Percentiles rank a stretch among this genome's conserved stretches.
phyloP scores from a whole-genome alignment of 2,329 filamentous ascomycete species.

The Ophiostoma quercus region DNA sequence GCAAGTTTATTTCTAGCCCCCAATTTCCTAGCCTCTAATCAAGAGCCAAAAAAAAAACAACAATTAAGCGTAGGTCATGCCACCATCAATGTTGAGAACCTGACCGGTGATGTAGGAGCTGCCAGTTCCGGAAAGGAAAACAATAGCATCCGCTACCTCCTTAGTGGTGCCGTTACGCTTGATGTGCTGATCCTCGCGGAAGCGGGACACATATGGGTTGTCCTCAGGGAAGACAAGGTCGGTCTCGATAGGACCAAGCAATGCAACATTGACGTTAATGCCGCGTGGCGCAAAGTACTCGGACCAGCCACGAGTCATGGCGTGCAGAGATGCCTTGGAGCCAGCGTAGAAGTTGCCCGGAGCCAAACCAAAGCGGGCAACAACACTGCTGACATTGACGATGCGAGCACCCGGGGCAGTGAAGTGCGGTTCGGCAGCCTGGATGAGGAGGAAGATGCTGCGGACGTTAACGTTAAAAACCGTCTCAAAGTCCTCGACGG shows the following conservation, averaged over 20 bases:
- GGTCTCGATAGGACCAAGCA: constrained; percentile 26
- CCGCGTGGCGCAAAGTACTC: constrained; percentile 26
- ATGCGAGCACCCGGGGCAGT: constrained; percentile 24
- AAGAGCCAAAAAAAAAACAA: neutral
- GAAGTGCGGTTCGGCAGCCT: constrained; percentile 26
- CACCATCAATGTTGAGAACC: constrained; percentile 29
- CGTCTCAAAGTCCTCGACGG: constrained; percentile 23
- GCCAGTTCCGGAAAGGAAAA: constrained; percentile 27
- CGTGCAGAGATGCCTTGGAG: constrained; percentile 27
- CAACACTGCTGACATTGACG: constrained; percentile 26
- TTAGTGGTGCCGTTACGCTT: constrained; percentile 28
- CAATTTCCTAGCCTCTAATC: too few relatives aligned
- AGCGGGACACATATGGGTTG: constrained; percentile 22
- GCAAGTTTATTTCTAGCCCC: too few relatives aligned
- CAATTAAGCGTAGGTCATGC: constrained; percentile 21
- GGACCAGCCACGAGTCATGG: constrained; percentile 27
- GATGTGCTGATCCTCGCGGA: constrained; percentile 27
- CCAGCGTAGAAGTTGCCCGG: constrained; percentile 23
- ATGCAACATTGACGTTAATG: constrained; percentile 26
- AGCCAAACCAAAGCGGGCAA: constrained; percentile 21
- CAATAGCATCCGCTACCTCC: constrained; percentile 28
- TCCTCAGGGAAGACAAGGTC: constrained; percentile 27
- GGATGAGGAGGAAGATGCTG: constrained; percentile 26
- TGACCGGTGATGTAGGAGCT: constrained; percentile 29
- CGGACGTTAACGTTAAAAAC: constrained; percentile 27